These are phyloP conservation scores for Plectranthus barbatus DNA, from an alignment of 257 asterid species.

Conservation along the genomic window DNA sequence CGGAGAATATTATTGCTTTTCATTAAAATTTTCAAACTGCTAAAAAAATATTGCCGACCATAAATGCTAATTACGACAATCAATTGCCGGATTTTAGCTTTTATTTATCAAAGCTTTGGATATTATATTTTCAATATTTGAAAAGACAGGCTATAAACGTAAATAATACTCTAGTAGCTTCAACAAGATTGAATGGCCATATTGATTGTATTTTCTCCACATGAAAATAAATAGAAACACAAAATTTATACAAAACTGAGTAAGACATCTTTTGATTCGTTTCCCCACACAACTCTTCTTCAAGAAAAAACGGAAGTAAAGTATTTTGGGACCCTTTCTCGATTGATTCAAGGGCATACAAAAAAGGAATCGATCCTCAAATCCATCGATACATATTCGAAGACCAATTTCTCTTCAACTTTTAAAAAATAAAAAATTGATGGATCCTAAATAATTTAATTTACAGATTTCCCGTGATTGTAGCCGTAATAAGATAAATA, in stretches of 20 bases:
- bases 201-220: background rate
- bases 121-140: too few relatives aligned
- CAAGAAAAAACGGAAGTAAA: conserved; percentile 6
- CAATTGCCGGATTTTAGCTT: background rate
- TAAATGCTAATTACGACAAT: background rate
- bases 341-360: too few relatives aligned
- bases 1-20: background rate
- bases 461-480: conserved; percentile 26
- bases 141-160: too few relatives aligned
- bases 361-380: too few relatives aligned
- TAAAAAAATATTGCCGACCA: background rate
- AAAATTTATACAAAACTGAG: background rate
- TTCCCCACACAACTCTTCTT: background rate
- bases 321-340: background rate
- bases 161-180: too few relatives aligned
- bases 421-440: conserved; percentile 3
- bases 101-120: too few relatives aligned
- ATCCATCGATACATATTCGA: too few relatives aligned
- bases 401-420: too few relatives aligned
- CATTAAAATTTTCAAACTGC: background rate
- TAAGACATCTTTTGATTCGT: background rate
- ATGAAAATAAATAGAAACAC: background rate
- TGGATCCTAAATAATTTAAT: conserved; percentile 6
- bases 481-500: conserved; percentile 39
- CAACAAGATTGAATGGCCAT: too few relatives aligned